Conservation (phyloP, 1,284 basidiomycete species). For the Cryptococcus sp. region DNA sequence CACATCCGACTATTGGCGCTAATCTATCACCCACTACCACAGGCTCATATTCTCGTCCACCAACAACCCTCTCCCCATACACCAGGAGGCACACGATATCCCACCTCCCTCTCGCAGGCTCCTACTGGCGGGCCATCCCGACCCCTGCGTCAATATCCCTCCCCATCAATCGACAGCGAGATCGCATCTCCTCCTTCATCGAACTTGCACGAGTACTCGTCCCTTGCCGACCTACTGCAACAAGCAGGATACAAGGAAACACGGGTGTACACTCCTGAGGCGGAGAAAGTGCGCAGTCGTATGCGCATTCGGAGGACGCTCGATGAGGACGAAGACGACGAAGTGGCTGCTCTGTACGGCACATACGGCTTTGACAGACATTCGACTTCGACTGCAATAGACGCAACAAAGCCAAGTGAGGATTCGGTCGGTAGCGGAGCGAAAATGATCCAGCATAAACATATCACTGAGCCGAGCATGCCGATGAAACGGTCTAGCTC, state of each 20-base stretch:
- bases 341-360: constrained; percentile 38
- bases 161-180: constrained; percentile 23
- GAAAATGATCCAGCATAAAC: constrained; percentile 21
- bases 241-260: constrained; percentile 89
- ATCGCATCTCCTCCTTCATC: constrained; percentile 16
- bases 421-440: constrained; percentile 1
- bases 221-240: constrained; percentile 74
- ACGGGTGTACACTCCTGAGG: constrained; percentile 78
- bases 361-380: constrained; percentile 31
- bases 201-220: constrained; percentile 60
- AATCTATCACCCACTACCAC: not conserved
- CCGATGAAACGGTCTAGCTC: constrained; percentile 35
- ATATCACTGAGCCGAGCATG: constrained; percentile 34
- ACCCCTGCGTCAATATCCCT: constrained; percentile 17
- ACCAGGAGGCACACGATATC: constrained; percentile 18
- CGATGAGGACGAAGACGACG: constrained; percentile 36
- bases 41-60: not conserved
- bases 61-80: constrained; percentile 7
- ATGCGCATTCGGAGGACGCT: constrained; percentile 34
- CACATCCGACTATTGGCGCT: not conserved
- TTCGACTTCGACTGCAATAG: not conserved
- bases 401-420: not conserved
- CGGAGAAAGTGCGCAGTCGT: constrained; percentile 57
- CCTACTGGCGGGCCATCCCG: constrained; percentile 22
- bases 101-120: constrained; percentile 22